phyloP scores from a whole-genome alignment of 192 early-diverging fungal genomes.

The Linnemannia exigua region DNA sequence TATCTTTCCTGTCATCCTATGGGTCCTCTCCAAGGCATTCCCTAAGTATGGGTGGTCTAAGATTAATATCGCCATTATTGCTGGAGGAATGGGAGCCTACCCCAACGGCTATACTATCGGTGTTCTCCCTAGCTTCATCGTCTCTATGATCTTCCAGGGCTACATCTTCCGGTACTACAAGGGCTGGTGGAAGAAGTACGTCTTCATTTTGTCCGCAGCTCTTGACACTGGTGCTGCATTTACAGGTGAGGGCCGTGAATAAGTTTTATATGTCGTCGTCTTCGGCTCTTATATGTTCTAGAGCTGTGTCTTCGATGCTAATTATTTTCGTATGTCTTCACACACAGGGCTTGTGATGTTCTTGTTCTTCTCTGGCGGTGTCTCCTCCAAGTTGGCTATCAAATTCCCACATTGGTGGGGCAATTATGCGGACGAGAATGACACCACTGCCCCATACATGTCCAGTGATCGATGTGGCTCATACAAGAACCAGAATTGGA shows the following conservation, averaged over 20 bases:
- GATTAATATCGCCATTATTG: constrained; percentile 70
- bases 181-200: constrained; percentile 73
- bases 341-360: constrained; percentile 55
- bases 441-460: constrained; percentile 11
- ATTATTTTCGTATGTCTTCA: no score
- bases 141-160: constrained; percentile 67
- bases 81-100: constrained; percentile 61
- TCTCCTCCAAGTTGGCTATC: not conserved
- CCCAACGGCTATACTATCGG: constrained; percentile 63
- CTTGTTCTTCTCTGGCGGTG: constrained; percentile 63
- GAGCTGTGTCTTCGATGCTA: no score
- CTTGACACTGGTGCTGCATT: constrained; percentile 67
- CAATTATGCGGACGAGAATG: not conserved
- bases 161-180: constrained; percentile 63
- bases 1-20: constrained; percentile 41
- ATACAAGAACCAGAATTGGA: constrained; percentile 1
- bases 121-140: constrained; percentile 15
- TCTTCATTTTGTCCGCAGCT: constrained; percentile 74
- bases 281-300: no score
- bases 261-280: no score
- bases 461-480: constrained; percentile 26
- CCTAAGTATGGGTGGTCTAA: constrained; percentile 47
- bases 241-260: constrained; percentile 10
- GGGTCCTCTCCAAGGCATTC: constrained; percentile 51
- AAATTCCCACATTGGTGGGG: not conserved